These are phyloP conservation scores for Coemansia sp. DNA, from an alignment of 192 early-diverging fungal genomes.

Conservation along the genomic window DNA sequence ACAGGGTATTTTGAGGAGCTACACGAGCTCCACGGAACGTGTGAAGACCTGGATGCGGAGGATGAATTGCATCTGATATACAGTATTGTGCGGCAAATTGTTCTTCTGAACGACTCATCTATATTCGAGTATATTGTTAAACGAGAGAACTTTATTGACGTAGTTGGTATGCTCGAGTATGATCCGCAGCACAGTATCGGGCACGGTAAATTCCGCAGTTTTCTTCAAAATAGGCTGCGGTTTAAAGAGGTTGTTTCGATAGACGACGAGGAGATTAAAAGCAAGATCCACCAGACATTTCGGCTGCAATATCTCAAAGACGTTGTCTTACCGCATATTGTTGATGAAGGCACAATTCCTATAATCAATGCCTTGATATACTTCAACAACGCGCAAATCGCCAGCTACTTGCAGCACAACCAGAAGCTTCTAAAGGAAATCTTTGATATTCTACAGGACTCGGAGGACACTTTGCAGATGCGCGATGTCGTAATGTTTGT, in stretches of 20 bases:
- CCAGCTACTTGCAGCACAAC: conserved; percentile 69
- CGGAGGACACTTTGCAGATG: conserved; percentile 56
- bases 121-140: conserved; percentile 72
- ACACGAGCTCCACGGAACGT: conserved; percentile 65
- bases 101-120: conserved; percentile 74
- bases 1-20: conserved; percentile 71
- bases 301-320: conserved; percentile 87
- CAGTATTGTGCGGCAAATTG: conserved; percentile 69
- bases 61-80: conserved; percentile 72
- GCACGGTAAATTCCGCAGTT: conserved; percentile 74
- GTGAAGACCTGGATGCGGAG: conserved; percentile 78
- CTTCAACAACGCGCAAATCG: conserved; percentile 83
- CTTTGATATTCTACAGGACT: conserved; percentile 62
- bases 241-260: conserved; percentile 82
- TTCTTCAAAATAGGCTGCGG: conserved; percentile 58
- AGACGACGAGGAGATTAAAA: conserved; percentile 60
- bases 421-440: conserved; percentile 65
- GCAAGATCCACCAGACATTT: conserved; percentile 85
- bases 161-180: conserved; percentile 88
- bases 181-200: conserved; percentile 68
- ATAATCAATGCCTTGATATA: conserved; percentile 73
- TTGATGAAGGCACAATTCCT: conserved; percentile 77
- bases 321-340: conserved; percentile 67
- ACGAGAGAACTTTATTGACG: conserved; percentile 70
- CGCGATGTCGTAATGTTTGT: conserved; percentile 77